Conservation (phyloP, 2,329 filamentous ascomycete genomes). For the Colletotrichum zoysiae region DNA sequence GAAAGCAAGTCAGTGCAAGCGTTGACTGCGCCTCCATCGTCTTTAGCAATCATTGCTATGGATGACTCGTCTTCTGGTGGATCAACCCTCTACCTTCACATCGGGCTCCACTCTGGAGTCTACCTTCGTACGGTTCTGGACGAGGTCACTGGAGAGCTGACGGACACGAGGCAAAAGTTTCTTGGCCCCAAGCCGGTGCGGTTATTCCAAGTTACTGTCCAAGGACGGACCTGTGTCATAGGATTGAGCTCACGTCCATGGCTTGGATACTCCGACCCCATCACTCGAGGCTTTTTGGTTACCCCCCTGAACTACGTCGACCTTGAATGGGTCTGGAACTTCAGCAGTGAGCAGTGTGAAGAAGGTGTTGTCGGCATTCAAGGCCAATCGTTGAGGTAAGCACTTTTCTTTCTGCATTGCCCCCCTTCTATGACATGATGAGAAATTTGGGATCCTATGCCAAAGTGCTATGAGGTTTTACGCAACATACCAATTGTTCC, state of each 20-base stretch:
- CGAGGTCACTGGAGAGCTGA: constrained; percentile 94
- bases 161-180: constrained; percentile 94
- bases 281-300: constrained; percentile 89
- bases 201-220: constrained; percentile 90
- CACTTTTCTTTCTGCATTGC: constrained; percentile 48
- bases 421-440: constrained; percentile 67
- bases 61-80: constrained; percentile 91
- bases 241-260: constrained; percentile 94
- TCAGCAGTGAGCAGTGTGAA: constrained; percentile 92
- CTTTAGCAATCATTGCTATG: constrained; percentile 94
- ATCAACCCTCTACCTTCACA: constrained; percentile 92
- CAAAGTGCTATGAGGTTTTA: constrained; percentile 67
- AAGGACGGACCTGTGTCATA: constrained; percentile 86
- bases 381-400: constrained; percentile 86
- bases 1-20: constrained; percentile 96
- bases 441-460: constrained; percentile 71
- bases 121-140: constrained; percentile 96
- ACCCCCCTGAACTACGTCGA: constrained; percentile 91
- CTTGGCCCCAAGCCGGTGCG: constrained; percentile 91
- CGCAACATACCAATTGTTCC: constrained; percentile 90
- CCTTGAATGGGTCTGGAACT: constrained; percentile 95
- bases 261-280: constrained; percentile 92
- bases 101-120: constrained; percentile 94
- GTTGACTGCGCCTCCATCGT: constrained; percentile 88
- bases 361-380: constrained; percentile 96